Percentiles rank a stretch among this genome's conserved stretches.
phyloP scores from a whole-genome alignment of 768 basidiomycete species.

The Pisolithus tinctorius region DNA sequence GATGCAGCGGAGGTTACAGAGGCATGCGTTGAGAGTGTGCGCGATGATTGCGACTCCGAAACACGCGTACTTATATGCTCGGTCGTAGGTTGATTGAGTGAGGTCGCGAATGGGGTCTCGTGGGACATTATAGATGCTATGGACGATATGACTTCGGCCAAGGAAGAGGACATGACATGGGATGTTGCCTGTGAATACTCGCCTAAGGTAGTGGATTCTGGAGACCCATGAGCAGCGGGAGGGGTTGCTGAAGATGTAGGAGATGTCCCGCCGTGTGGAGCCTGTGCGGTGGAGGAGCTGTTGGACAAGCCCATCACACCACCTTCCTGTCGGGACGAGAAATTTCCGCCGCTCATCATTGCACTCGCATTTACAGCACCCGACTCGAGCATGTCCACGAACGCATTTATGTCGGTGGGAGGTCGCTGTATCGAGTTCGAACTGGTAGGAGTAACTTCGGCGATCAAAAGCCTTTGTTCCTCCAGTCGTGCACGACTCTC shows the following conservation, averaged over 20 bases:
- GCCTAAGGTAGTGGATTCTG: background rate
- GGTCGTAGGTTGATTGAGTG: background rate
- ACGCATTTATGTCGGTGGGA: conserved; percentile 1
- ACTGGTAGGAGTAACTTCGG: conserved; percentile 14
- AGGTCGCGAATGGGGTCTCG: background rate
- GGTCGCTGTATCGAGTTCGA: background rate
- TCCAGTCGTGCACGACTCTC: conserved; percentile 50
- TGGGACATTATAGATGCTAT: conserved; percentile 2
- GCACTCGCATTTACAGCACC: background rate
- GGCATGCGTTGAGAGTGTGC: conserved; percentile 5
- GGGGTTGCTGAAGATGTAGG: background rate
- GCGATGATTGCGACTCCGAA: background rate
- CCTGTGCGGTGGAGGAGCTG: background rate
- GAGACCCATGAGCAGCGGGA: background rate
- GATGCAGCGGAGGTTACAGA: background rate
- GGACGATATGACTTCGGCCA: conserved; percentile 20
- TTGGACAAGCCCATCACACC: background rate
- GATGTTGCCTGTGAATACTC: background rate
- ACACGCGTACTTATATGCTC: conserved; percentile 6
- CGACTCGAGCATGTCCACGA: background rate
- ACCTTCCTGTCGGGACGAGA: background rate
- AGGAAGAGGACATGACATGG: conserved; percentile 5
- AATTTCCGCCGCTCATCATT: too few species aligned
- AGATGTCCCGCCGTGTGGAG: background rate
- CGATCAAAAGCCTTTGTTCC: conserved; percentile 18